These are phyloP conservation scores for Metschnikowia sp. DNA, from an alignment of 805 yeast species.

Conservation along the genomic window DNA sequence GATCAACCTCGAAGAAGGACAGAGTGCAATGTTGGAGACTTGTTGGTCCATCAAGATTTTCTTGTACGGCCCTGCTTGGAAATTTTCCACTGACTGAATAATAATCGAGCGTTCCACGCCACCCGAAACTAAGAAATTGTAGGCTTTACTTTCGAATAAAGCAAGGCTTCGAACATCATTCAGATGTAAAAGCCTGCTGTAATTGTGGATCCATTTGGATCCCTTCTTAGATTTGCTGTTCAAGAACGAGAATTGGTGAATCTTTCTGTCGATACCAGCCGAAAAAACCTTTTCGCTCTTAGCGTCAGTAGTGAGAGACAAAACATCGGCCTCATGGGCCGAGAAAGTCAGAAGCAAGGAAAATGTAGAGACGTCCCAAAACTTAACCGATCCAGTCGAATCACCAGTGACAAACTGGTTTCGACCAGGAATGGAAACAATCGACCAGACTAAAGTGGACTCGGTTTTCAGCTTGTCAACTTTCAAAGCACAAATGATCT, in stretches of 20 bases:
- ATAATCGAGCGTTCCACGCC: conserved; percentile 76
- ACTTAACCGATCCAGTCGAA: conserved; percentile 88
- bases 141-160: conserved; percentile 63
- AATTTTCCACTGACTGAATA: conserved; percentile 61
- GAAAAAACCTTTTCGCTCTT: conserved; percentile 66
- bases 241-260: conserved; percentile 63
- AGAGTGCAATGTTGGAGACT: conserved; percentile 48
- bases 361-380: conserved; percentile 83
- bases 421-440: conserved; percentile 56
- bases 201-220: conserved; percentile 70
- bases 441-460: conserved; percentile 89
- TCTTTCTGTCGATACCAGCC: conserved; percentile 92
- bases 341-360: conserved; percentile 78
- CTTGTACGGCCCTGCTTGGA: conserved; percentile 66
- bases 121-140: conserved; percentile 71
- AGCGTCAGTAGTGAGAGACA: conserved; percentile 62
- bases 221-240: conserved; percentile 21
- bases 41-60: conserved; percentile 67
- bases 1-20: conserved; percentile 48
- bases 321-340: conserved; percentile 87
- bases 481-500: conserved; percentile 79
- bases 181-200: conserved; percentile 78
- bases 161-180: conserved; percentile 81
- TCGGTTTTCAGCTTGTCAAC: conserved; percentile 87
- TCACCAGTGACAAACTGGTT: conserved; percentile 91